These are phyloP conservation scores for Kalmusia sp. DNA, from an alignment of 2,329 filamentous ascomycete genomes.

Conservation along the genomic window DNA sequence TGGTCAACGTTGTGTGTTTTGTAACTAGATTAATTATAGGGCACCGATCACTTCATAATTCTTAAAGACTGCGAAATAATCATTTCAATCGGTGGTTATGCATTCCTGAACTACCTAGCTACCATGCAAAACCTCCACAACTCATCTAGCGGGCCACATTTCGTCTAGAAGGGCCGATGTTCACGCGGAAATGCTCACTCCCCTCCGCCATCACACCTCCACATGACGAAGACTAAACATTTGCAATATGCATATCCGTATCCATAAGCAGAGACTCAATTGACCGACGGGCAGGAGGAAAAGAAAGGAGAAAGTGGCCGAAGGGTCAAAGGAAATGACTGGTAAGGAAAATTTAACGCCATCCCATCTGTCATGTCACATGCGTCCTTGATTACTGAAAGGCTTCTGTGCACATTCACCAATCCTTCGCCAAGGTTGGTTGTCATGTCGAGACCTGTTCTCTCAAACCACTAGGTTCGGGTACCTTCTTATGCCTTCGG, in stretches of 20 bases:
- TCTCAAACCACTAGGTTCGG: slow-evolving; percentile 53
- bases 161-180: not conserved
- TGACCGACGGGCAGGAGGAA: not conserved
- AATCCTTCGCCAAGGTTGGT: slow-evolving; percentile 37
- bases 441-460: slow-evolving; percentile 50
- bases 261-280: not conserved
- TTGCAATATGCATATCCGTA: slow-evolving; percentile 2
- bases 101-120: not conserved
- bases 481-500: slow-evolving; percentile 63
- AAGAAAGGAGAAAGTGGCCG: not conserved
- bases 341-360: slow-evolving; percentile 3
- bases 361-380: not conserved
- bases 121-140: not conserved
- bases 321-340: not conserved
- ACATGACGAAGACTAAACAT: not conserved
- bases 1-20: too few species aligned
- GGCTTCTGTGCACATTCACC: slow-evolving; percentile 11
- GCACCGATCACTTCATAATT: too few species aligned
- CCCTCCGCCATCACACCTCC: not conserved
- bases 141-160: not conserved
- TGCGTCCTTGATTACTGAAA: not conserved
- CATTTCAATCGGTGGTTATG: not conserved
- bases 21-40: too few species aligned
- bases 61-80: not conserved
- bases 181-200: not conserved